Base-by-base conservation (phyloP, 2,329 filamentous ascomycete species). In the Ophiosphaerella herpotricha region DNA sequence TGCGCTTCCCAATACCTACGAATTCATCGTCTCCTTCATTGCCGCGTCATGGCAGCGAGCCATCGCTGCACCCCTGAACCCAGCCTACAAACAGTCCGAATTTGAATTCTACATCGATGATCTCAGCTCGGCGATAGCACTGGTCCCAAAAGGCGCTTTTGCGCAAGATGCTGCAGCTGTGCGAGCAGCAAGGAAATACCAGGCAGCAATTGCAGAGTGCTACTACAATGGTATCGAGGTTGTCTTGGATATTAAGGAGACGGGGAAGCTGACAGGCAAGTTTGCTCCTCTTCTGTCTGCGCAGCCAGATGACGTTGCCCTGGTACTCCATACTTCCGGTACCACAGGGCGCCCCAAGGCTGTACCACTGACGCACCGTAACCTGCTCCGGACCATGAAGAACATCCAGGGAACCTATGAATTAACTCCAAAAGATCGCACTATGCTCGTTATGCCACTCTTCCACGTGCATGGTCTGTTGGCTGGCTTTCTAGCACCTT, bases 61-160 rank as follows among this genome's bases (percentile, higher is more conserved):
- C 26, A 87, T 94, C 61, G 90, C 90, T 7, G 91, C 91, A 3
- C 91, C 90, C n/a, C 78, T 96, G 58, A 95, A 96, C 73, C 85
- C 90, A 35, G 87, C 86, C 38, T 95, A 95, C 79, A 95, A 92
- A 77, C 89, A 94, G 74, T 86, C 86, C 49, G 90, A 95, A 73
- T 94, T 93, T 71, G 90, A 94, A 72, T 95, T 95, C 75, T 95
- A 94, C 74, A 93, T 96, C 66, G 87, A 91, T 58, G 90, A 96
- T 70, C 80, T 95, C 62, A 89, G 86, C 68, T 93, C 90, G 5
- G 87, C 87, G 31, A 78, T 95, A 51, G 83, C 91, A 29, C 79
- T 95, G 32, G 87, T 95, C 8, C 90, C 90, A 11, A 80, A 80
- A 60, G 90, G 89, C 13, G 84, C 86, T 12, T 89, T 85, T 63